These are phyloP conservation scores for Coccinonectria pachysandricola DNA, from an alignment of 2,329 filamentous ascomycete species.

Conservation along the genomic window DNA sequence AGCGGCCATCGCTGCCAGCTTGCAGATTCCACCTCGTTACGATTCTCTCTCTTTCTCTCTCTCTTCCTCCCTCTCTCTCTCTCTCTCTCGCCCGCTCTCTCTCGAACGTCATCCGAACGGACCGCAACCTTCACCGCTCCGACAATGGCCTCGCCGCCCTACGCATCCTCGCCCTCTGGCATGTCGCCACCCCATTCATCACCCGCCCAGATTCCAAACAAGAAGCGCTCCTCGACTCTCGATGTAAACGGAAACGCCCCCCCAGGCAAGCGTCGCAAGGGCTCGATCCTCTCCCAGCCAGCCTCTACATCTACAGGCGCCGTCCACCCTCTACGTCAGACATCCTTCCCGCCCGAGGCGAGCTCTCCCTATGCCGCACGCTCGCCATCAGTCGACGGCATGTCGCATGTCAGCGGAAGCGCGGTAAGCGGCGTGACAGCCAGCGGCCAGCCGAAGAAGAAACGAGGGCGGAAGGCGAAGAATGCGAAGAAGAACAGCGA, in stretches of 20 bases:
- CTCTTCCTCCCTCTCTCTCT: no score
- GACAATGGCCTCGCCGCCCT: slow-evolving; percentile 47
- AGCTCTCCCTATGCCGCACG: slow-evolving; percentile 47
- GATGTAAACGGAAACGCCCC: slow-evolving; percentile 41
- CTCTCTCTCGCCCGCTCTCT: no score
- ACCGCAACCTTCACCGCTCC: no score
- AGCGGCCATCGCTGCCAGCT: no score
- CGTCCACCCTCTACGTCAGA: slow-evolving; percentile 65
- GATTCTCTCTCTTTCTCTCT: no score
- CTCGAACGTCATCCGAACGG: not conserved
- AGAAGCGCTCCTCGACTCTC: slow-evolving; percentile 50
- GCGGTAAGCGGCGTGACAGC: slow-evolving; percentile 37
- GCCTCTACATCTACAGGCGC: slow-evolving; percentile 37
- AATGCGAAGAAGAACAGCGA: slow-evolving; percentile 36
- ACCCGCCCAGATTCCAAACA: slow-evolving; percentile 39
- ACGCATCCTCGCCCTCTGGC: slow-evolving; percentile 37
- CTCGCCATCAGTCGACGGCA: slow-evolving; percentile 55
- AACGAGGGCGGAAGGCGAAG: slow-evolving; percentile 53
- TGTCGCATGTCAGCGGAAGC: slow-evolving; percentile 51
- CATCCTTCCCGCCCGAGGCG: slow-evolving; percentile 63
- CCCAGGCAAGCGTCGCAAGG: slow-evolving; percentile 58
- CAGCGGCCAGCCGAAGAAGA: slow-evolving; percentile 40
- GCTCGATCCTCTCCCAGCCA: slow-evolving; percentile 49
- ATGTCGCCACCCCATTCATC: slow-evolving; percentile 46
- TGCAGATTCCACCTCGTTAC: no score